Conservation (phyloP, 1,284 basidiomycete genomes). For the Cryptococcus hybrid region DNA sequence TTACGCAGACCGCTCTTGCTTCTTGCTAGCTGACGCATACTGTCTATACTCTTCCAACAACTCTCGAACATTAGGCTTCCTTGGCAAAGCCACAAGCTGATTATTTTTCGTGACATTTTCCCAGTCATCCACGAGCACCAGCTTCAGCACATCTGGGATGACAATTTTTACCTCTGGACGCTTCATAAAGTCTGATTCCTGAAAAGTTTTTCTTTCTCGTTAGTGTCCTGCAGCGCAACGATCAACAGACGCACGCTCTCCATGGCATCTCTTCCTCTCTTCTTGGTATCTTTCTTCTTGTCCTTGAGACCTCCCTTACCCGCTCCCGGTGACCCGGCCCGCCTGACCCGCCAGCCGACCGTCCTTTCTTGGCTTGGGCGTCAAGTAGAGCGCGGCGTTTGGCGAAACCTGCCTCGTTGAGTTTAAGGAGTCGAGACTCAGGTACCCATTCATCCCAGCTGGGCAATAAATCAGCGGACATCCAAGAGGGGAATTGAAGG, state of each 20-base stretch:
- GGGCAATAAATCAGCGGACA: conserved; percentile 2
- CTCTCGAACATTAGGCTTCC: conserved; percentile 74
- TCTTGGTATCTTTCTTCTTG: conserved; percentile 51
- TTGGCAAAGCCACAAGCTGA: conserved; percentile 84
- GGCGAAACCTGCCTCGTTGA: conserved; percentile 79
- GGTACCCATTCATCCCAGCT: conserved; percentile 99
- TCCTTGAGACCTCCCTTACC: conserved; percentile 21
- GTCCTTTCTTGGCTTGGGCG: conserved; percentile 47
- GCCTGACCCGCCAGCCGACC: conserved; percentile 15
- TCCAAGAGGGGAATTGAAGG: conserved; percentile 1
- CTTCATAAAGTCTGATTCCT: conserved; percentile 59
- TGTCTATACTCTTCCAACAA: conserved; percentile 76
- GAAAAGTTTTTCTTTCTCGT: not conserved
- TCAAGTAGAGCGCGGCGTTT: conserved; percentile 61
- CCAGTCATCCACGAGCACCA: conserved; percentile 95
- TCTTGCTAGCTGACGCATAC: conserved; percentile 56
- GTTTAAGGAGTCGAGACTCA: conserved; percentile 75
- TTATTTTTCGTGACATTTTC: conserved; percentile 94
- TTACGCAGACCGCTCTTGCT: conserved; percentile 53
- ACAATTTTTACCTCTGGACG: conserved; percentile 87
- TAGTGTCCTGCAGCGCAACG: not conserved
- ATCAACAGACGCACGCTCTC: conserved; percentile 35
- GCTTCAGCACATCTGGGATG: conserved; percentile 86
- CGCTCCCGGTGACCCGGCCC: conserved; percentile 18
- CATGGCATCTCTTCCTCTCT: conserved; percentile 50